A percentile compares a stretch with the other conserved stretches of the same genome.
phyloP scores from a whole-genome alignment of 495 filamentous ascomycete species.

The Xylaria palmicola region DNA sequence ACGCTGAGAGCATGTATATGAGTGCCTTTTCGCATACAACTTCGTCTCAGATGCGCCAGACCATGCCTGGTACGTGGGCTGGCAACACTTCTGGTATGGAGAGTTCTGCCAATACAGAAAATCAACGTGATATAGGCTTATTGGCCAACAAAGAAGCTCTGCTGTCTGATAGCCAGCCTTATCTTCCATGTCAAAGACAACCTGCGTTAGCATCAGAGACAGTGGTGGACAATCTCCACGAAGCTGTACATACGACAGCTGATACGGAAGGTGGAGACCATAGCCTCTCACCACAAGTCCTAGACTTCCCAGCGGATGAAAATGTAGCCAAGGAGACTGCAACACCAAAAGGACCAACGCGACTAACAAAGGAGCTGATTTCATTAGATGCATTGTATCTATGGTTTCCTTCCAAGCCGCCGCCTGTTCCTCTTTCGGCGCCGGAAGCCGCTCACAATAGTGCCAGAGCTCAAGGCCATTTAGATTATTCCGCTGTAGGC shows the following conservation, averaged over 20 bases:
- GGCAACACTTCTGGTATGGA: slow-evolving; percentile 27
- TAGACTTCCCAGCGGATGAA: slow-evolving; percentile 30
- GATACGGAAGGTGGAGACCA: not conserved
- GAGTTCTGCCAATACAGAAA: slow-evolving; percentile 14
- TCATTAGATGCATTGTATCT: slow-evolving; percentile 40
- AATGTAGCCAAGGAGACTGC: slow-evolving; percentile 34
- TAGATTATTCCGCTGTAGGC: slow-evolving; percentile 38
- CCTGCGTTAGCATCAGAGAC: not conserved
- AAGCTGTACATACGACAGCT: slow-evolving; percentile 15
- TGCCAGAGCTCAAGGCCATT: not conserved
- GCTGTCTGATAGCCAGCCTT: not conserved
- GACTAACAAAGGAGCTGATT: slow-evolving; percentile 50
- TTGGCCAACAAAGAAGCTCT: not conserved
- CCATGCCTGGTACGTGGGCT: slow-evolving; percentile 64
- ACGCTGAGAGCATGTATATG: slow-evolving; percentile 97
- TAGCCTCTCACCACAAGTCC: not conserved
- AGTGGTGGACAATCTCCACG: slow-evolving; percentile 21
- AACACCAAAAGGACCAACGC: slow-evolving; percentile 47
- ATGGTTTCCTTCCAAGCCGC: slow-evolving; percentile 40
- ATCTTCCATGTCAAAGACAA: not conserved
- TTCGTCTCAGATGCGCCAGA: slow-evolving; percentile 40
- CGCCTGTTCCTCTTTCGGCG: slow-evolving; percentile 9
- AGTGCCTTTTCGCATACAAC: slow-evolving; percentile 50
- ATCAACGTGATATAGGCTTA: not conserved
- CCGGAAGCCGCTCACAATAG: not conserved